Evolutionary conservation across 805 yeast species (phyloP), one percentile per base, ranked within the genome.

Genomic region (Yamadazyma paraphyllophila): DNA sequence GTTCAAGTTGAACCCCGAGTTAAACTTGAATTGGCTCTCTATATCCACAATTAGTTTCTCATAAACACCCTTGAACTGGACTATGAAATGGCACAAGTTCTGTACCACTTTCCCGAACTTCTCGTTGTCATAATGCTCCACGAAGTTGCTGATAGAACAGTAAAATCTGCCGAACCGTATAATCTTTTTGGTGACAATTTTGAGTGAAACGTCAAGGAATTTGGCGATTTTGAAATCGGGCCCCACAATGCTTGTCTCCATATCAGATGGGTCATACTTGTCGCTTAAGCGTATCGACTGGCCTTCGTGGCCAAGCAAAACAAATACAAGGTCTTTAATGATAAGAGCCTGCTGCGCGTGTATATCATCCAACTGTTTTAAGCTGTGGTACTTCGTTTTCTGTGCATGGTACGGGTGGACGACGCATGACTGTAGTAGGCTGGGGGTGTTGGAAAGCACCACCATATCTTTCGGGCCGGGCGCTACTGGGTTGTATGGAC

Each of bases 211-310:
- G 56, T 88, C 96, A 55, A 94, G 67, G 47, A 78, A 81, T 52
- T 81, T 84, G 35, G 86, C 83, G 20, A 89, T 77, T 50, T 80
- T 76, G 62, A 77, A 90, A 48, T 85, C 92, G 1, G 96, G 95
- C 0, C 95, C 96, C 11, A 60, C 61, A 3, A 84, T 63, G 36
- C 76, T 61, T 29, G 74, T 69, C 11, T 64, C 67, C 8, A 56
- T 42, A 29, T 64, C 59, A 0, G 49, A 47, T 0, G 82, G 81
- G 54, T 81, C 78, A 57, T 78, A 88, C 15, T 73, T 69, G 36
- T 80, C 85, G 27, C 83, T 75, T 58, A 77, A 88, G 36, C 90
- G 69, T 30, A 92, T 79, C 57, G 85, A 88, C 15, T 73, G 71
- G 0, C 97, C 97, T 61, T 90, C 96, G 24, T 76, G 63, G 0